These are phyloP conservation scores for Stagonosporopsis cucurbitacearum DNA, from an alignment of 2,329 filamentous ascomycete genomes.

Conservation along the genomic window DNA sequence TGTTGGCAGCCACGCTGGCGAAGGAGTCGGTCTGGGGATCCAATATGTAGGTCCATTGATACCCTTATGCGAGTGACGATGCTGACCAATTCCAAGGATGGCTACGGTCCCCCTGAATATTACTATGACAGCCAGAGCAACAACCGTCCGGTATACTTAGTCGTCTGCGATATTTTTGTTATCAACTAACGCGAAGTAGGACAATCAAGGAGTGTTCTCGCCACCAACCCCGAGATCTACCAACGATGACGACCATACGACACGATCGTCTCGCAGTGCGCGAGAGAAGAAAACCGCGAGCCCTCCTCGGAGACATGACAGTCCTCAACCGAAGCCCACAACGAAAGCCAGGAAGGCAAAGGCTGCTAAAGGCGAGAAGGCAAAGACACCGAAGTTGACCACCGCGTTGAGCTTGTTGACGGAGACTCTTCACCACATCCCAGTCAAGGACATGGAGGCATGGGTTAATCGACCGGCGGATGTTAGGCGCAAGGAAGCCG, in stretches of 20 bases:
- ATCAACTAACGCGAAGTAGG: constrained; percentile 32
- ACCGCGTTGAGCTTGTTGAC: constrained; percentile 76
- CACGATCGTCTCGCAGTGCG: constrained; percentile 49
- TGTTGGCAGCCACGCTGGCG: constrained; percentile 28
- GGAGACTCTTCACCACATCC: constrained; percentile 65
- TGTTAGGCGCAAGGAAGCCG: constrained; percentile 70
- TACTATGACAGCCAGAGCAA: constrained; percentile 38
- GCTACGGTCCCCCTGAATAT: constrained; percentile 39
- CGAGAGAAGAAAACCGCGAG: constrained; percentile 31
- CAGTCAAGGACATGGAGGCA: constrained; percentile 76
- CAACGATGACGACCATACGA: constrained; percentile 48
- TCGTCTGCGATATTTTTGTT: neutral
- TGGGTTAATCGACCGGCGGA: constrained; percentile 78
- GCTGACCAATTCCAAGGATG: constrained; percentile 39
- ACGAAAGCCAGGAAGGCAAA: constrained; percentile 54
- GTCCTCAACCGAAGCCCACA: constrained; percentile 37
- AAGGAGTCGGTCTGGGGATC: constrained; percentile 36
- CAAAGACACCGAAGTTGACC: constrained; percentile 62
- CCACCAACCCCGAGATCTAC: constrained; percentile 55
- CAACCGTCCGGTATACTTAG: constrained; percentile 33
- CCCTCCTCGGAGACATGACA: constrained; percentile 34
- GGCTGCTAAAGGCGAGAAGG: constrained; percentile 53
- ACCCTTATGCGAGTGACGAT: constrained; percentile 11
- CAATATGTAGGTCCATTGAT: constrained; percentile 40
- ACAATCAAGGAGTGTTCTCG: constrained; percentile 37